phyloP scores from a whole-genome alignment of 257 asterid genomes.

The Penstemon newberryi region DNA sequence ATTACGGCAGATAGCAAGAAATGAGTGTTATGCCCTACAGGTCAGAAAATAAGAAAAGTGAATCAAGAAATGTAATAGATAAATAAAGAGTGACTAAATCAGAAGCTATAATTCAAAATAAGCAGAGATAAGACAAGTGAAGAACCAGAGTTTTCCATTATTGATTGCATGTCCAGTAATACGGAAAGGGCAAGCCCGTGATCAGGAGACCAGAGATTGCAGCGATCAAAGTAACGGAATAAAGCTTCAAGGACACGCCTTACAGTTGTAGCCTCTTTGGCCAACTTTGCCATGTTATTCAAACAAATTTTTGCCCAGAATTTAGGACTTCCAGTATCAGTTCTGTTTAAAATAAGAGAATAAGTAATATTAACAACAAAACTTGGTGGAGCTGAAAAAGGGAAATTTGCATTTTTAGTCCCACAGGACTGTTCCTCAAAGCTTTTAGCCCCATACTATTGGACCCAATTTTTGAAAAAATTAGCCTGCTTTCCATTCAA shows the following conservation, averaged over 20 bases:
- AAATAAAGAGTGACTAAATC: conserved; percentile 25
- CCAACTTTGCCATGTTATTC: conserved; percentile 76
- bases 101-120: conserved; percentile 12
- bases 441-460: no score
- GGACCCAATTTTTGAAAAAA: no score
- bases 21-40: conserved; percentile 65
- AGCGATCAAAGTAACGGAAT: conserved; percentile 65
- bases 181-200: conserved; percentile 64
- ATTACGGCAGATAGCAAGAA: conserved; percentile 67
- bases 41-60: conserved; percentile 31
- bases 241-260: conserved; percentile 75
- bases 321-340: conserved; percentile 55
- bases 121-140: conserved; percentile 23
- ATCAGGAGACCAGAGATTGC: conserved; percentile 68
- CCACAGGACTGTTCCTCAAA: no score
- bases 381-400: neutral
- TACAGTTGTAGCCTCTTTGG: conserved; percentile 69
- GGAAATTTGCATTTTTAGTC: no score
- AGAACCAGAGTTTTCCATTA: conserved; percentile 63
- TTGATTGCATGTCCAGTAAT: conserved; percentile 67
- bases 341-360: conserved; percentile 48
- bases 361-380: conserved; percentile 29
- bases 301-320: conserved; percentile 79
- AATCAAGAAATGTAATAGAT: conserved; percentile 27
- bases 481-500: no score